Percentiles rank a stretch among this genome's conserved stretches.
These are phyloP conservation scores for Ogataea nitratoaversa DNA, from an alignment of 805 yeast species.

Conservation along the genomic window DNA sequence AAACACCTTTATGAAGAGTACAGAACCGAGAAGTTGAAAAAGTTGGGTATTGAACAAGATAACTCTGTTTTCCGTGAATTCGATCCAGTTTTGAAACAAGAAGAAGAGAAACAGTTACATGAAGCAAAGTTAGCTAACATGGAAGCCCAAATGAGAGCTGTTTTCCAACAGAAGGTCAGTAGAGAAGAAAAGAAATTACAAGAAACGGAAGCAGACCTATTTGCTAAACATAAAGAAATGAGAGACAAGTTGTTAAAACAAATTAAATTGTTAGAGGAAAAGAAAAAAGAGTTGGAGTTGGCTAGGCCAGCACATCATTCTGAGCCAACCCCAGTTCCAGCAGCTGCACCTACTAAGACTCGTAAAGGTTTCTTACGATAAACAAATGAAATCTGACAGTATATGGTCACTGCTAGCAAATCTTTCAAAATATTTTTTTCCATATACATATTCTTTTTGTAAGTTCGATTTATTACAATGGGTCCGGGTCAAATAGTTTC, in stretches of 20 bases:
- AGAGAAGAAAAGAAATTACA: slow-evolving; percentile 97
- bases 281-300: slow-evolving; percentile 72
- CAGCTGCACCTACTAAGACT: slow-evolving; percentile 50
- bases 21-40: slow-evolving; percentile 74
- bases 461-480: neutral
- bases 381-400: too few species aligned
- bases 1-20: slow-evolving; percentile 79
- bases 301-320: slow-evolving; percentile 45
- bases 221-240: slow-evolving; percentile 94
- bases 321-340: slow-evolving; percentile 32
- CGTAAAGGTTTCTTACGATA: slow-evolving; percentile 78
- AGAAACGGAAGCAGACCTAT: slow-evolving; percentile 93
- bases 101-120: slow-evolving; percentile 88
- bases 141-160: slow-evolving; percentile 95
- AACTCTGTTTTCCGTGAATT: slow-evolving; percentile 89
- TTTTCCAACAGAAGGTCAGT: slow-evolving; percentile 91
- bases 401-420: too few species aligned
- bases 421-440: too few species aligned
- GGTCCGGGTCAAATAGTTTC: slow-evolving; percentile 1
- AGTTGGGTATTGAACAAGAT: slow-evolving; percentile 90
- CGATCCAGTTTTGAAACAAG: slow-evolving; percentile 88
- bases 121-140: slow-evolving; percentile 90
- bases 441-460: neutral
- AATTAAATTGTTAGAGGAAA: slow-evolving; percentile 85
- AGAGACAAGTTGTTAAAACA: slow-evolving; percentile 89